phyloP scores from a whole-genome alignment of 2,329 filamentous ascomycete genomes.

The Colletotrichum filicis region DNA sequence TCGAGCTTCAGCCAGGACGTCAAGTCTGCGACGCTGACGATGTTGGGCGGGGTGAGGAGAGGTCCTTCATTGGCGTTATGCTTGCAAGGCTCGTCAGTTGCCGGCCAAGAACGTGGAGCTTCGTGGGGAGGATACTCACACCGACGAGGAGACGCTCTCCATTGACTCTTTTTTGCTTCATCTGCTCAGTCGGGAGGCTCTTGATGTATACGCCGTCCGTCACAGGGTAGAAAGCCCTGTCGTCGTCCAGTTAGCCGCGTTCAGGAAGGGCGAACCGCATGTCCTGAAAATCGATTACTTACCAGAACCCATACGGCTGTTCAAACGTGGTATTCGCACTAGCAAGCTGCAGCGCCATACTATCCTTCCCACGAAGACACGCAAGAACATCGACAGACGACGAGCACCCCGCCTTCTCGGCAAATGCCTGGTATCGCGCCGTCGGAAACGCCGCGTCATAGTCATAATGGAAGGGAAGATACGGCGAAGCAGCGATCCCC shows the following conservation, averaged over 20 bases:
- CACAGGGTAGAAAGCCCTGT: conserved; percentile 44
- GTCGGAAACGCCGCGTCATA: conserved; percentile 6
- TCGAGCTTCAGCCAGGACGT: conserved; percentile 47
- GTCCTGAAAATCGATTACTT: neutral
- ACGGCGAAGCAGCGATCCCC: conserved; percentile 25
- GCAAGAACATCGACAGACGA: conserved; percentile 38
- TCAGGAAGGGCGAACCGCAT: neutral
- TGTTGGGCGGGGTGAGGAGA: conserved; percentile 55
- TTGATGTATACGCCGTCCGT: conserved; percentile 47
- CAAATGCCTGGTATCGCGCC: conserved; percentile 8
- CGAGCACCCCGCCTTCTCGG: conserved; percentile 51
- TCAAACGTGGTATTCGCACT: conserved; percentile 37
- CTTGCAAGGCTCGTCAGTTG: neutral
- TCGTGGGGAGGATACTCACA: neutral
- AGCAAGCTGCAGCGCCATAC: conserved; percentile 39
- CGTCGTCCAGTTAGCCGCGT: neutral
- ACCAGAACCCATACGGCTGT: conserved; percentile 39
- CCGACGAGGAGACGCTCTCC: conserved; percentile 36
- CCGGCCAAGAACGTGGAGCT: rapidly evolving
- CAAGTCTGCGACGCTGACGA: conserved; percentile 53
- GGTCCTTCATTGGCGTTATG: conserved; percentile 63
- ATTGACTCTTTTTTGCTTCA: conserved; percentile 44
- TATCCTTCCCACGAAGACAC: conserved; percentile 43
- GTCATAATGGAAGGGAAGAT: conserved; percentile 24
- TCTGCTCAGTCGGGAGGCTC: conserved; percentile 42